phyloP scores from a whole-genome alignment of 768 basidiomycete species.

The Arthromyces matolae region DNA sequence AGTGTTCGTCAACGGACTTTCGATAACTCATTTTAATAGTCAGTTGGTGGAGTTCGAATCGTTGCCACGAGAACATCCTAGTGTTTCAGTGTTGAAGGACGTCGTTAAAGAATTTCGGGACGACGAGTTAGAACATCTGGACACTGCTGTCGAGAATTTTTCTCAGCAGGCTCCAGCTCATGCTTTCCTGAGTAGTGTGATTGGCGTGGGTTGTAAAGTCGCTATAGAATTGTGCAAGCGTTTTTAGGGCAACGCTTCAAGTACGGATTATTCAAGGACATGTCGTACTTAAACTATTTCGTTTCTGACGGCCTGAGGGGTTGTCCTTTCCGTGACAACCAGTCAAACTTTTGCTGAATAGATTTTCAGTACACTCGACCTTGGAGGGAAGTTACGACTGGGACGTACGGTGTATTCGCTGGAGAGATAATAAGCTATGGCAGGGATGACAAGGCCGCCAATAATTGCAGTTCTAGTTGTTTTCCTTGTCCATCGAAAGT shows the following conservation, averaged over 20 bases:
- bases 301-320: conserved; percentile 22
- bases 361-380: conserved; percentile 3
- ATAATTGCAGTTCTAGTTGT: conserved; percentile 59
- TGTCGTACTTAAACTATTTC: too few species aligned
- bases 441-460: conserved; percentile 65
- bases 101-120: conserved; percentile 85
- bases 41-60: conserved; percentile 75
- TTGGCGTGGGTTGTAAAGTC: conserved; percentile 82
- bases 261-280: too few species aligned
- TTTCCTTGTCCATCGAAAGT: conserved; percentile 75
- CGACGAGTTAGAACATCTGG: conserved; percentile 92
- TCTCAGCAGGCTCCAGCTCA: conserved; percentile 91
- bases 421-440: conserved; percentile 47
- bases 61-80: conserved; percentile 67
- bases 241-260: conserved; percentile 48
- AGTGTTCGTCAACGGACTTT: neutral
- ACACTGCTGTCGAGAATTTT: conserved; percentile 83
- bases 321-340: conserved; percentile 48
- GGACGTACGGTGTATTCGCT: conserved; percentile 40
- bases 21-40: conserved; percentile 36
- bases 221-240: conserved; percentile 90
- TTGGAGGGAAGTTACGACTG: neutral
- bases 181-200: conserved; percentile 79
- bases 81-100: conserved; percentile 66
- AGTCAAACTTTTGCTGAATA: conserved; percentile 41